A percentile compares a stretch with the other conserved stretches of the same genome.
These are phyloP conservation scores for Venturia nashicola DNA, from an alignment of 2,329 filamentous ascomycete genomes.

Conservation along the genomic window DNA sequence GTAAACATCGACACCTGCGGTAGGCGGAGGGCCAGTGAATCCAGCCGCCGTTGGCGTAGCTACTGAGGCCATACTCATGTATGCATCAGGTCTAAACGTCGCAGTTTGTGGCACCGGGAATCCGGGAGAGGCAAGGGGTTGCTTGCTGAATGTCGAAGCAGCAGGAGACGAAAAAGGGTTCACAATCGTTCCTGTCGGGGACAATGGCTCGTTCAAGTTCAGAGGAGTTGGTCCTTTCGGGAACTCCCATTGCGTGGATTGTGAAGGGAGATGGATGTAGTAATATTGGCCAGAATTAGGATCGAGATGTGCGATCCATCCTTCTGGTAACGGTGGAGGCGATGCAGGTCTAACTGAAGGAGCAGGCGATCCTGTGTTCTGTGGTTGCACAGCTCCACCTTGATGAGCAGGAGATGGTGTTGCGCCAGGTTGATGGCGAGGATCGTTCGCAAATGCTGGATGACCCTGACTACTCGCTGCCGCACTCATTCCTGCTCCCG, in stretches of 20 bases:
- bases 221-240: conserved; percentile 89
- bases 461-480: conserved; percentile 46
- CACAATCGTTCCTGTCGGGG: conserved; percentile 53
- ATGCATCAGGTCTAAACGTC: conserved; percentile 65
- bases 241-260: conserved; percentile 98
- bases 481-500: conserved; percentile 17
- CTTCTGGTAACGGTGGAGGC: conserved; percentile 86
- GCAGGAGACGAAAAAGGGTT: conserved; percentile 32
- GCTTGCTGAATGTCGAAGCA: conserved; percentile 41
- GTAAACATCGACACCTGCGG: conserved; percentile 85
- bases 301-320: conserved; percentile 95
- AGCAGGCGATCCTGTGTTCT: conserved; percentile 18
- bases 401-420: conserved; percentile 20
- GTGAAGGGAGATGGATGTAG: conserved; percentile 90
- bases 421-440: conserved; percentile 32
- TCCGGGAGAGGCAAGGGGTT: conserved; percentile 63
- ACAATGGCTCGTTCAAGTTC: conserved; percentile 73
- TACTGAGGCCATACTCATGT: conserved; percentile 66
- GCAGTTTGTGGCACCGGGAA: conserved; percentile 66
- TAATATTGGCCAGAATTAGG: conserved; percentile 96
- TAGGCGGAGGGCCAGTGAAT: conserved; percentile 79
- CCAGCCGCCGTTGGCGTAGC: conserved; percentile 66
- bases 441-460: conserved; percentile 84
- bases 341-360: conserved; percentile 56
- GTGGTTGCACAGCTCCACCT: conserved; percentile 13